These are phyloP conservation scores for Paecilomyces fulvus DNA, from an alignment of 2,329 filamentous ascomycete genomes.

Conservation along the genomic window DNA sequence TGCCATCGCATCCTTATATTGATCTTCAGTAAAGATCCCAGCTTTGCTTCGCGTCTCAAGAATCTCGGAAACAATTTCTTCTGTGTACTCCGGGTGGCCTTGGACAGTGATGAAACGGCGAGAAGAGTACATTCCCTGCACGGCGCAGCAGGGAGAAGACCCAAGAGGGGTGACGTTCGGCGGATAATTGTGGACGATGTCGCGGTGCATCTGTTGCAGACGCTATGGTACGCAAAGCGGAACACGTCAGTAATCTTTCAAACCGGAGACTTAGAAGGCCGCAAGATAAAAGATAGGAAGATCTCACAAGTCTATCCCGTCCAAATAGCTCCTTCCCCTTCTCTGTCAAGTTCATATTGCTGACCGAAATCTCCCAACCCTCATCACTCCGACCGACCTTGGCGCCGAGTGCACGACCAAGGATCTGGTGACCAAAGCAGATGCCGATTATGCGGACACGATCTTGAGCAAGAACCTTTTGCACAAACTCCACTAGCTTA, in stretches of 20 bases:
- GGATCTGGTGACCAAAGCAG: conserved; percentile 83
- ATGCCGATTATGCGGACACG: conserved; percentile 66
- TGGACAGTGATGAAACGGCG: conserved; percentile 66
- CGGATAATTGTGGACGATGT: conserved; percentile 61
- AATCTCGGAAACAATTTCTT: conserved; percentile 55
- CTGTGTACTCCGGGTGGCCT: conserved; percentile 77
- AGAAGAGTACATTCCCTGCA: conserved; percentile 72
- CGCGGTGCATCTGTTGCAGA: conserved; percentile 79
- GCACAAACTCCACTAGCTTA: conserved; percentile 61
- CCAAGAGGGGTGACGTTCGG: conserved; percentile 55
- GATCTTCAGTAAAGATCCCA: conserved; percentile 62
- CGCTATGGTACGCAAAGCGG: conserved; percentile 13
- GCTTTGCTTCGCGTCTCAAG: conserved; percentile 54
- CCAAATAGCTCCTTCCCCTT: conserved; percentile 66
- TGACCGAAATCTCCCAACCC: conserved; percentile 79
- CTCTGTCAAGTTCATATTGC: conserved; percentile 57
- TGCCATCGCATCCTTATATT: conserved; percentile 60
- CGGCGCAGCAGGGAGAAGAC: conserved; percentile 55
- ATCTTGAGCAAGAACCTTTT: conserved; percentile 50
- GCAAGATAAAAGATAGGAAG: not conserved
- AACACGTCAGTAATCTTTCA: conserved; percentile 4
- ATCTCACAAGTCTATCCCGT: conserved; percentile 50
- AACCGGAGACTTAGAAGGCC: not conserved
- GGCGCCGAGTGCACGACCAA: conserved; percentile 62
- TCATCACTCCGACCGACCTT: conserved; percentile 57